phyloP scores from a whole-genome alignment of 148 eudicot genomes.

The Camellia lanceoleosa region DNA sequence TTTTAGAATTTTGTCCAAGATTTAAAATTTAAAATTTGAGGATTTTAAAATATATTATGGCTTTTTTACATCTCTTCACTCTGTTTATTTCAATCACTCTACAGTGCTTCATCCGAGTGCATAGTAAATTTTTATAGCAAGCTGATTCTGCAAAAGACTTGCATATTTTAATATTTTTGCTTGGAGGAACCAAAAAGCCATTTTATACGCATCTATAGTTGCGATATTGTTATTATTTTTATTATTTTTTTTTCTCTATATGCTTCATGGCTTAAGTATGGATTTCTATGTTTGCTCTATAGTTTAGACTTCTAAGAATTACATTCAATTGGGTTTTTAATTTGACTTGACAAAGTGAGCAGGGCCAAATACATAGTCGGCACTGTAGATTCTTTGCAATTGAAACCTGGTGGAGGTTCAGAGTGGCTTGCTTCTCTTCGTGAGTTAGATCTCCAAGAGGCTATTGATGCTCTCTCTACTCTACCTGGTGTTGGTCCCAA shows the following conservation, averaged over 20 bases:
- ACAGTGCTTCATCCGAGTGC: background rate
- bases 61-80: too few species aligned
- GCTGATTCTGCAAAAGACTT: background rate
- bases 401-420: slow-evolving; percentile 76
- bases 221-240: background rate
- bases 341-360: slow-evolving; percentile 15
- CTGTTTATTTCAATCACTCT: background rate
- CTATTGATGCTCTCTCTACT: slow-evolving; percentile 54
- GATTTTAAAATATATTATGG: background rate
- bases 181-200: slow-evolving; percentile 6
- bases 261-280: background rate
- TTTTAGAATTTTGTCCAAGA: background rate
- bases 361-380: slow-evolving; percentile 88
- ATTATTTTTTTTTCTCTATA: background rate
- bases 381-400: slow-evolving; percentile 64
- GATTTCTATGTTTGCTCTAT: background rate
- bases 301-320: background rate
- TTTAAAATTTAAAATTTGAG: background rate
- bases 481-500: slow-evolving; percentile 98
- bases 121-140: background rate
- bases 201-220: background rate
- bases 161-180: background rate
- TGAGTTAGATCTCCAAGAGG: slow-evolving; percentile 57
- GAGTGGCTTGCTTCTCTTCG: slow-evolving; percentile 89
- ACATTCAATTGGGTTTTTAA: background rate